Percentiles rank a stretch among this genome's conserved stretches.
Conservation (phyloP, 257 asterid genomes). For the Solanum habrochaites region DNA sequence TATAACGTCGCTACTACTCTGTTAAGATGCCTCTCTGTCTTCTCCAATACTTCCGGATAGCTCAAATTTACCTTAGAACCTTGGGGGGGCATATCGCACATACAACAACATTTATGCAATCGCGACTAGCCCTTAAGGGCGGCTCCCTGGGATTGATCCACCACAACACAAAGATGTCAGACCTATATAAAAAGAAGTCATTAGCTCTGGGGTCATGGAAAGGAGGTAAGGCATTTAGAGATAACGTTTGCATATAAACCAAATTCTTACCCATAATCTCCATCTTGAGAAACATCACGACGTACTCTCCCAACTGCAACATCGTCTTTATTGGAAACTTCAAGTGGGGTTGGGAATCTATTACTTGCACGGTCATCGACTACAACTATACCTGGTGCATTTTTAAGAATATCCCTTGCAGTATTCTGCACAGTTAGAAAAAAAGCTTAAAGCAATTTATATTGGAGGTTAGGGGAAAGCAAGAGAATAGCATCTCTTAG, state of each 20-base stretch:
- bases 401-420: conserved; percentile 69
- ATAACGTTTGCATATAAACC: not conserved
- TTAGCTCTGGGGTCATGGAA: not conserved
- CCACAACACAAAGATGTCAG: conserved; percentile 95
- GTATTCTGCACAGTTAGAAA: conserved; percentile 17
- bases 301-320: conserved; percentile 96
- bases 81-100: not conserved
- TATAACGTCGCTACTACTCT: not conserved
- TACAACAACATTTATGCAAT: conserved; percentile 77
- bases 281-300: conserved; percentile 79
- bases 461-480: not conserved
- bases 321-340: conserved; percentile 75
- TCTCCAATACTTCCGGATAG: too few relatives aligned
- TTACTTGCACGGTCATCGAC: conserved; percentile 78
- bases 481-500: not conserved
- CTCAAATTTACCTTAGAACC: too few relatives aligned
- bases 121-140: conserved; percentile 87
- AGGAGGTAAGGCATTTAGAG: not conserved
- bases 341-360: conserved; percentile 76
- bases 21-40: not conserved
- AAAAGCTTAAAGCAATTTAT: not conserved
- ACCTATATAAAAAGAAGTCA: conserved; percentile 19
- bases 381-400: conserved; percentile 69
- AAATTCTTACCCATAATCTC: conserved; percentile 59
- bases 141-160: conserved; percentile 96